Conservation (phyloP, 805 yeast genomes). For the Zygosaccharomyces pseudorouxii region DNA sequence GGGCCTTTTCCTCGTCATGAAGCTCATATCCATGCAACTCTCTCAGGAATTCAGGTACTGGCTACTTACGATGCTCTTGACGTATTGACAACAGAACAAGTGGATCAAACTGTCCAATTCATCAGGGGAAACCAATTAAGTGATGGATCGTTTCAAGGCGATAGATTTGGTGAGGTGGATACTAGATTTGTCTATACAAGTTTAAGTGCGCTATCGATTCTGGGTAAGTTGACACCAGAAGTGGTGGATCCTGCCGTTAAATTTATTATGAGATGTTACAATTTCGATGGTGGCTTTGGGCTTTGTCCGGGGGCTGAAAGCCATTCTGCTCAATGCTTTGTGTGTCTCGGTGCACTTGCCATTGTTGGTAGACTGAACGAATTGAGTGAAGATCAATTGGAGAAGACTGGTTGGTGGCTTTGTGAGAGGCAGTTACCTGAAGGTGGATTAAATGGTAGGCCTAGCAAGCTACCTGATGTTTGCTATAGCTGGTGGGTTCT, state of each 20-base stretch:
- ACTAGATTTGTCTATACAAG: constrained; percentile 87
- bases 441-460: constrained; percentile 96
- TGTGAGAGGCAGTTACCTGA: constrained; percentile 78
- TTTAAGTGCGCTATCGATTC: constrained; percentile 62
- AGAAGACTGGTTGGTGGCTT: constrained; percentile 74
- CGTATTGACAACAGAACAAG: constrained; percentile 33
- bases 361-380: constrained; percentile 56
- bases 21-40: constrained; percentile 76
- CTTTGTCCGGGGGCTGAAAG: constrained; percentile 91
- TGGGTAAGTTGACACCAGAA: constrained; percentile 56
- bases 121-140: constrained; percentile 35
- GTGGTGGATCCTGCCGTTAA: constrained; percentile 58
- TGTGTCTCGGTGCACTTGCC: constrained; percentile 77
- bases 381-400: constrained; percentile 36
- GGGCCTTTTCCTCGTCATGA: constrained; percentile 89
- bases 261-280: constrained; percentile 66
- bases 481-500: constrained; percentile 98
- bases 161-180: constrained; percentile 86
- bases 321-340: constrained; percentile 88
- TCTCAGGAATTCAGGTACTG: constrained; percentile 81
- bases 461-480: constrained; percentile 94
- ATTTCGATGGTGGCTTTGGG: constrained; percentile 96
- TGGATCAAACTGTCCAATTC: constrained; percentile 37
- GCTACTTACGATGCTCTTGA: constrained; percentile 60
- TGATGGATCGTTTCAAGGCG: constrained; percentile 84